Percentiles rank a stretch among this genome's conserved stretches.
phyloP scores from a whole-genome alignment of 1,284 basidiomycete species.

The Malassezia pachydermatis region DNA sequence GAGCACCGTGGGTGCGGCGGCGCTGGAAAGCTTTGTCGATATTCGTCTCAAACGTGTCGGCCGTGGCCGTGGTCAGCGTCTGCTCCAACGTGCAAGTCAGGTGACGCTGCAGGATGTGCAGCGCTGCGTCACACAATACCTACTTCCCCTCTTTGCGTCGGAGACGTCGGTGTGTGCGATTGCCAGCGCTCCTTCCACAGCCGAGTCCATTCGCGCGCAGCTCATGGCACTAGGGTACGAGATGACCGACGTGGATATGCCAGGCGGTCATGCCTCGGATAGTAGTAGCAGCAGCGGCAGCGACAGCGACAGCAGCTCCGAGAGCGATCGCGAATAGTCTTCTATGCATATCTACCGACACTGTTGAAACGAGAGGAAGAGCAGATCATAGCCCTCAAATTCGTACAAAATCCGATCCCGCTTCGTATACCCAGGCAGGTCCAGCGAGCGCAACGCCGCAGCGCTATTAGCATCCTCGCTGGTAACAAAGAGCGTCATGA shows the following conservation, averaged over 20 bases:
- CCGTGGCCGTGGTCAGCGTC: slow-evolving; percentile 30
- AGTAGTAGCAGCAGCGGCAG: neutral
- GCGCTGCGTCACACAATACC: slow-evolving; percentile 61
- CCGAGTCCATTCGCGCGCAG: slow-evolving; percentile 61
- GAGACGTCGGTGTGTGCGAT: slow-evolving; percentile 68
- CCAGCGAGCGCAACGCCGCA: slow-evolving; percentile 35
- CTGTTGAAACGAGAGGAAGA: slow-evolving; percentile 52
- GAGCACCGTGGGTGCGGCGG: slow-evolving; percentile 72
- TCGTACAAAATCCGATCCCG: slow-evolving; percentile 98
- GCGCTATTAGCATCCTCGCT: slow-evolving; percentile 49
- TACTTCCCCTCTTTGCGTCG: slow-evolving; percentile 76
- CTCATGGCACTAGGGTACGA: slow-evolving; percentile 64
- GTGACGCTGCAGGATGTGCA: slow-evolving; percentile 71
- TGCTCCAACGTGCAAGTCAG: slow-evolving; percentile 27
- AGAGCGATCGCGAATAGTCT: too few species aligned
- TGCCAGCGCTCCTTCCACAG: slow-evolving; percentile 70
- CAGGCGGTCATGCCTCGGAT: slow-evolving; percentile 21
- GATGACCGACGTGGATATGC: slow-evolving; percentile 62
- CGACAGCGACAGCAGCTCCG: neutral
- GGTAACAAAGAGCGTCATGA: slow-evolving; percentile 83
- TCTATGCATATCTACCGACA: too few species aligned
- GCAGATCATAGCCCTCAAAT: slow-evolving; percentile 87
- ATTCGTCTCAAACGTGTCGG: slow-evolving; percentile 27
- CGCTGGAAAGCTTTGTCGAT: slow-evolving; percentile 49
- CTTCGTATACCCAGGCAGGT: slow-evolving; percentile 52